phyloP scores from a whole-genome alignment of 352 stramenopile species.

The Peronospora farinosa region DNA sequence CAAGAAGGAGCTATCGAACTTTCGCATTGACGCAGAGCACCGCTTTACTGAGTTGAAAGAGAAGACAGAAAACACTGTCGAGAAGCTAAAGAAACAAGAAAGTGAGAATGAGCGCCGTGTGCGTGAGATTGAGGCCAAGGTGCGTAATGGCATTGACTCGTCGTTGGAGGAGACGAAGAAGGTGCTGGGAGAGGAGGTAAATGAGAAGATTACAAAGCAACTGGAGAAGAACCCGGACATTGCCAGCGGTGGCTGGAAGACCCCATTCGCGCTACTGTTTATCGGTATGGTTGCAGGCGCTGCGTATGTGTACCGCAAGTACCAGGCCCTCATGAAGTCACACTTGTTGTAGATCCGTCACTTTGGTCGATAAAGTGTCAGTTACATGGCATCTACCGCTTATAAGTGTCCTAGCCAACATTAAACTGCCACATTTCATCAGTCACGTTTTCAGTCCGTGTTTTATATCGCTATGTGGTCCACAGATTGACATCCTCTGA shows the following conservation, averaged over 20 bases:
- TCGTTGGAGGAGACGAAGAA: conserved; percentile 55
- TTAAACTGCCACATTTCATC: conserved; percentile 5
- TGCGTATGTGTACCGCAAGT: conserved; percentile 75
- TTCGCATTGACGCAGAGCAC: conserved; percentile 76
- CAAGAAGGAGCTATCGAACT: conserved; percentile 74
- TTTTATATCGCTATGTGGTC: conserved; percentile 15
- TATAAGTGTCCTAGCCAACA: conserved; percentile 21
- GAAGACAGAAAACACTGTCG: conserved; percentile 77
- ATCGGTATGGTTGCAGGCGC: conserved; percentile 43
- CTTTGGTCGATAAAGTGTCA: conserved; percentile 6
- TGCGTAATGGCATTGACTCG: conserved; percentile 55
- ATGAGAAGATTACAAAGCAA: conserved; percentile 74
- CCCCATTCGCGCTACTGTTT: conserved; percentile 67
- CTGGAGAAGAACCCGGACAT: conserved; percentile 63
- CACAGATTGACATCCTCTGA: conserved; percentile 6
- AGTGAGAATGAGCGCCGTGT: conserved; percentile 70
- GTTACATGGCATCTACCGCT: conserved; percentile 8
- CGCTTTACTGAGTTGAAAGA: conserved; percentile 80
- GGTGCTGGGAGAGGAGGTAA: conserved; percentile 52
- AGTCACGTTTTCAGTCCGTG: no score
- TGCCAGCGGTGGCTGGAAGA: conserved; percentile 65
- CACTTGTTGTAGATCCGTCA: conserved; percentile 64
- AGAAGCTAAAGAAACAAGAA: conserved; percentile 71
- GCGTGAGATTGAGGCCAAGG: conserved; percentile 58
- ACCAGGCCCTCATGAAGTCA: conserved; percentile 80